These are phyloP conservation scores for Andrographis paniculata DNA, from an alignment of 305 asterid genomes.

Conservation along the genomic window DNA sequence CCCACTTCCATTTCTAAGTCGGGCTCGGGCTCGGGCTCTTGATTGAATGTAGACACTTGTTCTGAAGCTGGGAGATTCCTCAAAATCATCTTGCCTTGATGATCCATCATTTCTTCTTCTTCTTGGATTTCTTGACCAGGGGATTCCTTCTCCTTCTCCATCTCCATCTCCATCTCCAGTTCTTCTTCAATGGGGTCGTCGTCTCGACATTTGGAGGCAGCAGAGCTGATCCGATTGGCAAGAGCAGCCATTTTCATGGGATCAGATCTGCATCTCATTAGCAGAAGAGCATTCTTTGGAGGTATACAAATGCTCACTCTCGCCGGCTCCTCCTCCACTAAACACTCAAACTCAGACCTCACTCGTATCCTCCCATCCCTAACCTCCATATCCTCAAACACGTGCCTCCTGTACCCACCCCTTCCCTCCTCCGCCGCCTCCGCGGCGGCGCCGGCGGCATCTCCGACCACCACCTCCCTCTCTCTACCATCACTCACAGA, in stretches of 20 bases:
- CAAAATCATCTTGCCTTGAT: too few relatives aligned
- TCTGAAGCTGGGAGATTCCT: too few relatives aligned
- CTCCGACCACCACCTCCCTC: slow-evolving; percentile 50
- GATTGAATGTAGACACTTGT: too few relatives aligned
- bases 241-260: slow-evolving; percentile 46
- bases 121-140: neutral
- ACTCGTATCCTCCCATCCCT: slow-evolving; percentile 42
- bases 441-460: slow-evolving; percentile 43
- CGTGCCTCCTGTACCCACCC: slow-evolving; percentile 72
- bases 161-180: slow-evolving; percentile 13
- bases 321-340: slow-evolving; percentile 17
- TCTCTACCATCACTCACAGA: slow-evolving; percentile 52
- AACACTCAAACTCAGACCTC: slow-evolving; percentile 19
- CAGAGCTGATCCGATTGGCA: slow-evolving; percentile 33
- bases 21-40: too few relatives aligned
- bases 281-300: slow-evolving; percentile 43
- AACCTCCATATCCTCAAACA: slow-evolving; percentile 74
- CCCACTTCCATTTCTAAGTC: too few relatives aligned
- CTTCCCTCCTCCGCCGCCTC: slow-evolving; percentile 24
- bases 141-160: neutral
- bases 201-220: neutral
- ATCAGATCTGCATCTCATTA: slow-evolving; percentile 64
- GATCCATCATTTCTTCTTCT: too few relatives aligned
- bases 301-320: slow-evolving; percentile 42
- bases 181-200: slow-evolving; percentile 15